A percentile compares a stretch with the other conserved stretches of the same genome.
Evolutionary conservation across 345 rosid genomes (phyloP).

Genomic region (Litchi chinensis): DNA sequence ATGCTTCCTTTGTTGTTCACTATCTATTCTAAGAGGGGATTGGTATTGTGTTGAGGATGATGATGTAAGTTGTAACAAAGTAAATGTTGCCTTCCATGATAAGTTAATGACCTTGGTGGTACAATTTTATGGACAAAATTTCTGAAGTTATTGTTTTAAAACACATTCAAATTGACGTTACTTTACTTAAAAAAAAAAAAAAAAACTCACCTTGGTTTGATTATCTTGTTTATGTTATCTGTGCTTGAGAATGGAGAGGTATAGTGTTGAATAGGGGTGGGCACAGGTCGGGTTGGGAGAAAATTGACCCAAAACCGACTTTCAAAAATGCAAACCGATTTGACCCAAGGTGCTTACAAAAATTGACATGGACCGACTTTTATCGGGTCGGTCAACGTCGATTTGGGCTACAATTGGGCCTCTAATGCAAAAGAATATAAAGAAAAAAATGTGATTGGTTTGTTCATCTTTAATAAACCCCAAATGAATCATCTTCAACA

Average conservation of each 20-base stretch:
- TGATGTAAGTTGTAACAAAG: not conserved
- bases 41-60: not conserved
- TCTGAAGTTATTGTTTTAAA: not conserved
- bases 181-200: no score
- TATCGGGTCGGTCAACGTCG: no score
- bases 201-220: constrained; percentile 1
- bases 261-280: not conserved
- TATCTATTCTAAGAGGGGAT: not conserved
- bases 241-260: not conserved
- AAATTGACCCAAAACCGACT: no score
- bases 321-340: no score
- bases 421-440: no score
- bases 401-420: no score
- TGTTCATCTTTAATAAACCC: no score
- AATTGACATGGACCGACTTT: no score
- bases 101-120: not conserved
- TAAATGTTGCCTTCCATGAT: not conserved
- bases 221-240: not conserved
- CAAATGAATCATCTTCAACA: no score
- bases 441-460: no score
- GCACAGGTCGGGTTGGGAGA: no score
- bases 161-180: not conserved
- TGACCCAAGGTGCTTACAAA: no score
- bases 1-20: not conserved
- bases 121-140: not conserved